A percentile compares a stretch with the other conserved stretches of the same genome.
Conservation (phyloP, 352 stramenopile genomes). For the Phytophthora fragariae region DNA sequence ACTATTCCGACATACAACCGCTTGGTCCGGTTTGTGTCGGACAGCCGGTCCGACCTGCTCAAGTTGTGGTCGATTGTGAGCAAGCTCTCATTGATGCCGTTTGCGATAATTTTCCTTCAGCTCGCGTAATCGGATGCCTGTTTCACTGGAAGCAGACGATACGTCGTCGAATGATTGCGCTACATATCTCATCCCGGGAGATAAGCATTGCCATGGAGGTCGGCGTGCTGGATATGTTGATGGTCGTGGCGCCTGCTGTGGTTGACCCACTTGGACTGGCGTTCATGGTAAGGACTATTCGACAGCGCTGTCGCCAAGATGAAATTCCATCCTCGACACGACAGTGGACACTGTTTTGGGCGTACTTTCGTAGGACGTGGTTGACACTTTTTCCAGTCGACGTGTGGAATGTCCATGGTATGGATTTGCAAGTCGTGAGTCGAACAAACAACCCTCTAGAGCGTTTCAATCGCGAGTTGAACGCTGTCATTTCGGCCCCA, state of each 20-base stretch:
- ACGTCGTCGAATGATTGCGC: background rate
- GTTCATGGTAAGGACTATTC: no score
- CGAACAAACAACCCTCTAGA: constrained; percentile 5
- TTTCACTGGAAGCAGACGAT: constrained; percentile 5
- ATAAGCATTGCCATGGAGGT: background rate
- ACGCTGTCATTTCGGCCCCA: background rate
- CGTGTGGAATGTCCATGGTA: constrained; percentile 8
- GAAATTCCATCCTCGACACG: background rate
- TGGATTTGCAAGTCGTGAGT: background rate
- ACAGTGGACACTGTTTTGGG: constrained; percentile 3
- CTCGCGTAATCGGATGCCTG: background rate
- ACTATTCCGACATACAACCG: background rate
- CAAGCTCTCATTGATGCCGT: background rate
- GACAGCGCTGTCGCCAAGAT: background rate
- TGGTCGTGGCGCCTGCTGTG: background rate
- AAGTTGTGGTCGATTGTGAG: background rate
- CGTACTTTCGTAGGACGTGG: background rate
- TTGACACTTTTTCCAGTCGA: background rate
- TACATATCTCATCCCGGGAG: background rate
- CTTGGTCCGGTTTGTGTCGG: background rate
- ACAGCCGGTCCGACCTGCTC: background rate
- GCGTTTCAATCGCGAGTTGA: constrained; percentile 4
- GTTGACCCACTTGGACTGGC: background rate
- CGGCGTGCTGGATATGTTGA: background rate
- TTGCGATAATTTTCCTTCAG: background rate